Evolutionary conservation across 1,284 basidiomycete genomes (phyloP), one percentile per base, ranked within the genome.

Genomic region (Marasmius sp.): DNA sequence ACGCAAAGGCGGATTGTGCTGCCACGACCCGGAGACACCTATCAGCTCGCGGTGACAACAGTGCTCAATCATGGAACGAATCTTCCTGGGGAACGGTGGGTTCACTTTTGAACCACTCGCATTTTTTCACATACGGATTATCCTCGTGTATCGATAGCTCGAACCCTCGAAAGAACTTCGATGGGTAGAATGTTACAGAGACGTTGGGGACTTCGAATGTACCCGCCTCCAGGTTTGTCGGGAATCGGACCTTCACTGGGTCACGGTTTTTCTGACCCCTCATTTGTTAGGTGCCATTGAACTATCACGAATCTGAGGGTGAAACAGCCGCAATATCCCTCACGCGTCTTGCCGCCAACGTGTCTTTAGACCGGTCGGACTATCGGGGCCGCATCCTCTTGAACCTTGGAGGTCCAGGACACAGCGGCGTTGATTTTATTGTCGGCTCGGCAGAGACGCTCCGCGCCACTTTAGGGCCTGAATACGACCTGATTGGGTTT

Each of bases 331-430:
- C 71, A 18, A 77, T 81, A 57, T 78, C 80, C 0, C 61, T 81
- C 16, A 71, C 75, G n/a, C 74, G 74, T 6, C 64, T 70, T 38
- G 70, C 69, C 4, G 68, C 72, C 7, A 60, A 64, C 3, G 49
- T 70, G 8, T 36, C 71, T 0, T 67, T 61, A 16, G 14, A 70
- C 52, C 38, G 65, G 38, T 41, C 68, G 61, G 68, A 75, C 43
- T 81, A 82, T 65, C 72, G 73, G 27, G 82, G 82, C 0, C 79
- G 81, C 0, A 70, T 85, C 20, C 69, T 84, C 2, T 69, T 83
- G 66, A 85, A 85, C 61, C 84, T 83, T 0, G 83, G 83, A 1
- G 83, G 83, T 0, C 82, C 83, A 9, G 82, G 82, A 27, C 70
- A 67, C 33, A 69, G 71, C 22, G 74, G 75, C 16, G 70, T 75